Base-by-base conservation (phyloP, 805 yeast species). In the Dipodascus albidus region DNA sequence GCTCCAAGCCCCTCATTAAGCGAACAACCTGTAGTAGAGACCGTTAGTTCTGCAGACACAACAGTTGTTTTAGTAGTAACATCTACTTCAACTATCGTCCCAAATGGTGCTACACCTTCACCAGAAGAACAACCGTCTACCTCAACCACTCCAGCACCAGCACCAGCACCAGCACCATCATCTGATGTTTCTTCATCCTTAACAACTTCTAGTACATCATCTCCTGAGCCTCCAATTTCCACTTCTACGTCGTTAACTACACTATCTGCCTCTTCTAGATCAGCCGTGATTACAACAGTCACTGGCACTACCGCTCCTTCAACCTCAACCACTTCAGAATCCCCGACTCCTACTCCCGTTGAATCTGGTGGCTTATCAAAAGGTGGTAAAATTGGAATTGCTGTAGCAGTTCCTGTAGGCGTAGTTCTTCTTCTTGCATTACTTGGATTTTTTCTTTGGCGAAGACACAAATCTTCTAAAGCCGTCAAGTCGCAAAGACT, bases 381-480 rank as follows among this genome's bases (percentile, higher is more conserved):
- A 22, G 49, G 49, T 14, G 49, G 31, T 4, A 47, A 21, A 20
- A 47, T 47, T 47, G 49, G 31, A 21, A 23, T 47, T 15, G 49
- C 49, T 47, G 49, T 47, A 15, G 49, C 49, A 9, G 49, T 47
- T 47, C 49, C 49, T 47, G 49, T 47, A 4, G 49, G 49, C 3
- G 49, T 23, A 21, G 49, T 47, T 4, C 14, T 14, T 8, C 31
- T 47, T 6, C 24, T 47, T 22, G 49, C 31, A 6, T 15, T 47
- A 4, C 27, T 47, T 9, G 24, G 24, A 9, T 23, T 21, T n/a
- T 23, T 4, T 47, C 31, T 47, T 23, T 47, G 49, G 49, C 24
- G 31, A 6, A 20, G 49, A 47, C 24, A 23, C n/a, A 47, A 47
- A 17, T 22, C 31, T 11, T 4, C 49, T 9, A 47, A 47, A 47